A percentile compares a stretch with the other conserved stretches of the same genome.
Conservation (phyloP, 2,329 filamentous ascomycete species). For the Beauveria sp. region DNA sequence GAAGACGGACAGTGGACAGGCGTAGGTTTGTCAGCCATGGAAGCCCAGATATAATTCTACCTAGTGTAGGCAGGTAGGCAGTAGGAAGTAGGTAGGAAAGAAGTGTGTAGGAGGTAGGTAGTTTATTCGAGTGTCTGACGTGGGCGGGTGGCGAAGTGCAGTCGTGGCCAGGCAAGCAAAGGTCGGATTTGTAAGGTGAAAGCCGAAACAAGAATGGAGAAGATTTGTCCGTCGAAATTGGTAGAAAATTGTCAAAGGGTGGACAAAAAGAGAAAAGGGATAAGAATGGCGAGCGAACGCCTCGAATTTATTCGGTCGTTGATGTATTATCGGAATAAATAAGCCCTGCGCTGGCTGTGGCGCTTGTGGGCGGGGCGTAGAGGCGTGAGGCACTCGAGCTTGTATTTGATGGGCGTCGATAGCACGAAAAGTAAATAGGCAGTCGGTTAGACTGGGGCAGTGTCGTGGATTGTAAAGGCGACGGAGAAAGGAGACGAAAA, state of each 20-base stretch:
- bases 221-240: too few species aligned
- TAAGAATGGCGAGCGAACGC: not conserved
- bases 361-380: conserved; percentile 7
- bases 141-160: conserved; percentile 10
- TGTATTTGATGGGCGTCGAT: not conserved
- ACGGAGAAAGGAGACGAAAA: not conserved
- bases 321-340: not conserved
- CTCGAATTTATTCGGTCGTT: not conserved
- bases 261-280: not conserved
- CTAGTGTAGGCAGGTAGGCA: not conserved
- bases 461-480: not conserved
- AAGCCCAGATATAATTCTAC: not conserved
- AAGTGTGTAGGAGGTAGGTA: too few species aligned
- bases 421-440: not conserved
- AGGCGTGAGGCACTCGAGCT: not conserved
- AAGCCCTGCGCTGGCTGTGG: conserved; percentile 7
- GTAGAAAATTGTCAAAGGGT: too few species aligned
- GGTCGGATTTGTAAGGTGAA: too few species aligned
- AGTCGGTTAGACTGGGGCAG: conserved; percentile 1
- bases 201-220: too few species aligned
- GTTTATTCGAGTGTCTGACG: not conserved
- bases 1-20: not conserved
- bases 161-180: too few species aligned
- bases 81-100: not conserved
- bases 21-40: conserved; percentile 11